Percentiles rank a stretch among this genome's conserved stretches.
These are phyloP conservation scores for Pseudopithomyces maydicus DNA, from an alignment of 2,329 filamentous ascomycete genomes.

Conservation along the genomic window DNA sequence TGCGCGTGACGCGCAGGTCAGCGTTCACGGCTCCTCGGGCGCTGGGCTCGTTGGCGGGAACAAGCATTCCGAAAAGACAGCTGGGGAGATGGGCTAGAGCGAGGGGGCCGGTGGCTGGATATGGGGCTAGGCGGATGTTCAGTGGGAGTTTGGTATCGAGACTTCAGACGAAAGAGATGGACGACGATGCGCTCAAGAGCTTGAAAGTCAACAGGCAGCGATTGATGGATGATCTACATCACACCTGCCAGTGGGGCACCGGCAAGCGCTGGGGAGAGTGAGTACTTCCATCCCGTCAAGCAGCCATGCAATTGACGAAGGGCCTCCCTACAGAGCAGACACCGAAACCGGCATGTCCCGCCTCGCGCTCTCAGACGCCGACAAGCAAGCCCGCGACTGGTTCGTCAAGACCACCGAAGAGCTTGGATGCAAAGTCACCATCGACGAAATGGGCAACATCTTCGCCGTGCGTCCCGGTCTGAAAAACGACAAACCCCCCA, in stretches of 20 bases:
- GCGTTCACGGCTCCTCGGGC: constrained; percentile 9
- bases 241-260: constrained; percentile 69
- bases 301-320: constrained; percentile 4
- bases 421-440: constrained; percentile 68
- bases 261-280: constrained; percentile 72
- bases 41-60: constrained; percentile 30
- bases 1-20: constrained; percentile 4
- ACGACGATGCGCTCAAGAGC: constrained; percentile 56
- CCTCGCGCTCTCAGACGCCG: constrained; percentile 71
- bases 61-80: constrained; percentile 18
- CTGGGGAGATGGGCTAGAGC: not conserved
- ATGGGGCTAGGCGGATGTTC: constrained; percentile 26
- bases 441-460: constrained; percentile 81
- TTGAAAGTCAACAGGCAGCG: constrained; percentile 64
- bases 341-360: constrained; percentile 80
- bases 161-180: constrained; percentile 54
- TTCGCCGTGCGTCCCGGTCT: constrained; percentile 73
- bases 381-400: constrained; percentile 76
- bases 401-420: constrained; percentile 67
- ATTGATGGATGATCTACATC: constrained; percentile 67
- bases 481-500: constrained; percentile 61
- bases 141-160: constrained; percentile 36
- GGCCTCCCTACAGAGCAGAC: constrained; percentile 42
- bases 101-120: not conserved
- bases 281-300: constrained; percentile 33